Percentiles rank a stretch among this genome's conserved stretches.
These are phyloP conservation scores for Globisporangium mamillatum DNA, from an alignment of 352 stramenopile genomes.

Conservation along the genomic window DNA sequence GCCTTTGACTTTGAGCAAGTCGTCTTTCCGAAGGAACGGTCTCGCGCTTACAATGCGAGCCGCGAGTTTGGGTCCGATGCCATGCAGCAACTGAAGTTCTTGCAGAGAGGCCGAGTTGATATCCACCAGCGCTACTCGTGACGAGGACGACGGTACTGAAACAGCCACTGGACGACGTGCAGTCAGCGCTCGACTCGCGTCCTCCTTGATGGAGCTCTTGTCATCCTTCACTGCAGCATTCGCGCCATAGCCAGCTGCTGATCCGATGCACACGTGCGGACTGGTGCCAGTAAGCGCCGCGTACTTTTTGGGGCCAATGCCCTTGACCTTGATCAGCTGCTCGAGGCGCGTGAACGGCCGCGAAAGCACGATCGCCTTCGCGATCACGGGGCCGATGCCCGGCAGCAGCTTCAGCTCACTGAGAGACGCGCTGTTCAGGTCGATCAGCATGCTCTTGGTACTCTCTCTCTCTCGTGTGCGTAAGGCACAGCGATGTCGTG, in stretches of 20 bases:
- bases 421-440: constrained; percentile 35
- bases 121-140: background rate
- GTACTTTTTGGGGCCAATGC: constrained; percentile 39
- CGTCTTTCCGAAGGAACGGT: constrained; percentile 47
- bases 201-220: background rate
- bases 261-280: background rate
- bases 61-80: constrained; percentile 37
- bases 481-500: no score
- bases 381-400: constrained; percentile 39
- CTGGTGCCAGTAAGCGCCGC: constrained; percentile 3
- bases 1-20: constrained; percentile 46
- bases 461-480: background rate
- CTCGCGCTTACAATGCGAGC: constrained; percentile 41
- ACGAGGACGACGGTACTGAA: background rate
- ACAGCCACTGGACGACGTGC: background rate
- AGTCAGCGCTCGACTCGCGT: background rate
- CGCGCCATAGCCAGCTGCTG: background rate
- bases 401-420: constrained; percentile 37
- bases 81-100: constrained; percentile 38
- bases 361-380: constrained; percentile 35
- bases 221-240: background rate
- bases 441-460: constrained; percentile 7
- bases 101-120: constrained; percentile 22
- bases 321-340: constrained; percentile 39
- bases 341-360: constrained; percentile 40